Conservation (phyloP, 2,329 filamentous ascomycete species). For the Aaosphaeria arxii region DNA sequence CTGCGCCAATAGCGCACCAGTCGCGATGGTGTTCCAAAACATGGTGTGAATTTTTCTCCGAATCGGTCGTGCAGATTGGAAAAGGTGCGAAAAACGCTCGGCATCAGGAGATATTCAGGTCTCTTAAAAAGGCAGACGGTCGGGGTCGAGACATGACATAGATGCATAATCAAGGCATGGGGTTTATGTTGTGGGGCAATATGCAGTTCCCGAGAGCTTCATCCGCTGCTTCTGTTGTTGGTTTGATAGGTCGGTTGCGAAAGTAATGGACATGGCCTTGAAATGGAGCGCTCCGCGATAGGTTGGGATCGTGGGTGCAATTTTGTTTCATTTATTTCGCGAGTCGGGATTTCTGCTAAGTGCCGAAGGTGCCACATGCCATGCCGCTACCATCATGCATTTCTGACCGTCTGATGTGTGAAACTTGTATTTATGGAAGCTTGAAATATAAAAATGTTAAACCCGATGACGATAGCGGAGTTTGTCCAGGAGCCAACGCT, state of each 20-base stretch:
- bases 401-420: too few relatives aligned
- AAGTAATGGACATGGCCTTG: slow-evolving; percentile 6
- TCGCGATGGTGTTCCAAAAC: slow-evolving; percentile 20
- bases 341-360: slow-evolving; percentile 15
- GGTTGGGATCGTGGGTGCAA: slow-evolving; percentile 5
- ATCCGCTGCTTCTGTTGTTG: slow-evolving; percentile 4
- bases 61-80: slow-evolving; percentile 4
- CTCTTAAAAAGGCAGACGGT: slow-evolving; percentile 8
- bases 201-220: slow-evolving; percentile 4
- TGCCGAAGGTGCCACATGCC: slow-evolving; percentile 14
- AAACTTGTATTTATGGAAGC: too few relatives aligned
- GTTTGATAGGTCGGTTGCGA: slow-evolving; percentile 5
- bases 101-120: neutral
- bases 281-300: neutral
- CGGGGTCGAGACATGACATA: neutral
- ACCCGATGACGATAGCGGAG: too few relatives aligned
- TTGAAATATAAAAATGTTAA: too few relatives aligned
- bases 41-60: slow-evolving; percentile 10
- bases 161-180: neutral
- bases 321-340: slow-evolving; percentile 13
- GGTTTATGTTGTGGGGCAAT: slow-evolving; percentile 7
- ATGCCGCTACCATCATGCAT: slow-evolving; percentile 1
- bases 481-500: too few relatives aligned
- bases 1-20: slow-evolving; percentile 18
- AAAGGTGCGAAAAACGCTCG: neutral